phyloP scores from a whole-genome alignment of 768 basidiomycete species.

The Pulveroboletus sp. region DNA sequence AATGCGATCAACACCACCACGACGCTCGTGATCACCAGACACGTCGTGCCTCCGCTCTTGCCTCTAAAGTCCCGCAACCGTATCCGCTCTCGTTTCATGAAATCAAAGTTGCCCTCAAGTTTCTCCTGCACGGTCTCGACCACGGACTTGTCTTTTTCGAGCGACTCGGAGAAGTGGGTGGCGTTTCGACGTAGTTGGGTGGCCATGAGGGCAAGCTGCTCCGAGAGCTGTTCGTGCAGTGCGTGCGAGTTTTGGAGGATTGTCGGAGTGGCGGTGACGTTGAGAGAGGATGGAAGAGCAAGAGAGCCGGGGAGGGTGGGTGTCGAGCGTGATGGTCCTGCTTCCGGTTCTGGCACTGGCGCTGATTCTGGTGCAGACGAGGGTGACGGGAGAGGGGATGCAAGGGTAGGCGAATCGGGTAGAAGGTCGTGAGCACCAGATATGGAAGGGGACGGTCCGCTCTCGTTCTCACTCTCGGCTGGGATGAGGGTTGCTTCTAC shows the following conservation, averaged over 20 bases:
- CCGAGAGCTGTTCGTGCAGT: constrained; percentile 70
- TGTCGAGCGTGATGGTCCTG: background rate
- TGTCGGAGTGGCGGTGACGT: constrained; percentile 34
- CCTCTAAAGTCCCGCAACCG: constrained; percentile 58
- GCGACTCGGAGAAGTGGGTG: constrained; percentile 64
- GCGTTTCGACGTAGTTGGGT: constrained; percentile 83
- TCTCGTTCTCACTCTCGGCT: constrained; percentile 16
- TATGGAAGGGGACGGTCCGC: too few relatives aligned
- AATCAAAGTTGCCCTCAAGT: constrained; percentile 66
- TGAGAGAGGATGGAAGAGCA: constrained; percentile 14
- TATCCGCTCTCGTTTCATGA: constrained; percentile 62
- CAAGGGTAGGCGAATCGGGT: constrained; percentile 31
- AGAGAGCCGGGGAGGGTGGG: constrained; percentile 3
- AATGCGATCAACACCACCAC: constrained; percentile 66
- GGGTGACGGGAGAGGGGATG: background rate
- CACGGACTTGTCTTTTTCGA: constrained; percentile 72
- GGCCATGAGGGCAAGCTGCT: constrained; percentile 81
- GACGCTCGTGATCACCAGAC: constrained; percentile 61
- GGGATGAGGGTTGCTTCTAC: constrained; percentile 24
- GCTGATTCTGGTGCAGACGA: constrained; percentile 6
- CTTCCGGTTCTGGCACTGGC: constrained; percentile 17
- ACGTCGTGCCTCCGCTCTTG: constrained; percentile 69
- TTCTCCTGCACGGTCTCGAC: constrained; percentile 65
- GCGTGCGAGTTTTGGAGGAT: constrained; percentile 54
- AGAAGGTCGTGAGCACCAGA: constrained; percentile 34